Evolutionary conservation across 176 grass and related monocot species (phyloP).

Genomic region (Zoysia pacifica): DNA sequence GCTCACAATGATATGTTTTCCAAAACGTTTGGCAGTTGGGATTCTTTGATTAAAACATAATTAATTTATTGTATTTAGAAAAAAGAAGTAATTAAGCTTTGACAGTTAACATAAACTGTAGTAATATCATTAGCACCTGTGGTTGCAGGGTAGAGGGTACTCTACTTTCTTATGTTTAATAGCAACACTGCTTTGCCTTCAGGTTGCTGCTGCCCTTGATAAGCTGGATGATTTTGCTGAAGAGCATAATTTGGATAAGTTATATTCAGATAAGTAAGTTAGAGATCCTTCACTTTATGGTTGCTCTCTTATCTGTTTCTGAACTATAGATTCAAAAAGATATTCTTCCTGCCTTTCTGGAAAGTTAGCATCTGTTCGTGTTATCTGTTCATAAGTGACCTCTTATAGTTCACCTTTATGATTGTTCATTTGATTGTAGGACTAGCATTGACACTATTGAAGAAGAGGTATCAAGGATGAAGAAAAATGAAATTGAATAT

Average conservation of each 20-base stretch:
- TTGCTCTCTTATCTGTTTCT: constrained; percentile 1
- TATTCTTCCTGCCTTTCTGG: not conserved
- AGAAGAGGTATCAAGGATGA: constrained; percentile 52
- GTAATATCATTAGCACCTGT: not conserved
- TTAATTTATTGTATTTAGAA: not conserved
- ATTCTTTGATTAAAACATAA: not conserved
- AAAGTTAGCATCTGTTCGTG: not conserved
- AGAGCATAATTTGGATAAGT: constrained; percentile 51
- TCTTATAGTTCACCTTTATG: not conserved
- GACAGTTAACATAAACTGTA: not conserved
- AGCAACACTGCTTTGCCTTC: not conserved
- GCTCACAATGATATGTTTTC: not conserved
- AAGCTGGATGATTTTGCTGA: constrained; percentile 59
- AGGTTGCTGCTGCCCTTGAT: constrained; percentile 54
- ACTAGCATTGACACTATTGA: constrained; percentile 48
- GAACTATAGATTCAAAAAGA: constrained; percentile 22
- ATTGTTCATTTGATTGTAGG: constrained; percentile 38
- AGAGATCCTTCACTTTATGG: not conserved
- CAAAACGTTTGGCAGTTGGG: not conserved
- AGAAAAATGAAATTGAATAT: constrained; percentile 60
- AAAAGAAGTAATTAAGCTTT: constrained; percentile 13
- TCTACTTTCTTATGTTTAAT: constrained; percentile 10
- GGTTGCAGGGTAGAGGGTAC: not conserved
- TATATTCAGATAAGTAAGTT: constrained; percentile 70
- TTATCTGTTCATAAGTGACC: constrained; percentile 23